Evolutionary conservation across 2,329 filamentous ascomycete genomes (phyloP).

Genomic region (Pseudogymnoascus sp.): DNA sequence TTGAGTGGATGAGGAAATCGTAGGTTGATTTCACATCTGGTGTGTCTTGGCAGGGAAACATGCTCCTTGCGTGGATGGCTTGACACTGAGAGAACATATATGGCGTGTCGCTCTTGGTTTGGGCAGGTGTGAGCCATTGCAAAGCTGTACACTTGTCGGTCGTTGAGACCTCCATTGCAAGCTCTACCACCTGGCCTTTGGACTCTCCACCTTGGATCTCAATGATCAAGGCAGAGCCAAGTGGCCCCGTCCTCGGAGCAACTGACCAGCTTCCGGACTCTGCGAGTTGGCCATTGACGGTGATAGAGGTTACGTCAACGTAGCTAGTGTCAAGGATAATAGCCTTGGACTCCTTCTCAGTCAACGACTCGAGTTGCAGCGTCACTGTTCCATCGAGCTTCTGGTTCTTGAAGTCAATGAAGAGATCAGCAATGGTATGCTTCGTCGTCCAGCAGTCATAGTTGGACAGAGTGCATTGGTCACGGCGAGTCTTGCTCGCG

Average conservation of each 20-base stretch:
- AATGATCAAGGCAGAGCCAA: constrained; percentile 65
- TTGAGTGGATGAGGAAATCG: constrained; percentile 79
- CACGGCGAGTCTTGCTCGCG: constrained; percentile 39
- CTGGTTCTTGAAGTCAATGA: constrained; percentile 77
- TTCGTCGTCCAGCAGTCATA: constrained; percentile 81
- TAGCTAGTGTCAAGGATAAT: constrained; percentile 86
- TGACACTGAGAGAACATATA: constrained; percentile 99
- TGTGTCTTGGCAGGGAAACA: constrained; percentile 96
- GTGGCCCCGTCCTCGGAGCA: constrained; percentile 62
- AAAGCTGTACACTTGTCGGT: constrained; percentile 85
- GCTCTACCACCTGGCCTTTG: constrained; percentile 46
- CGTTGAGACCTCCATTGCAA: constrained; percentile 68
- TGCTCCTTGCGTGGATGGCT: constrained; percentile 86
- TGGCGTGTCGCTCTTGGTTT: constrained; percentile 92
- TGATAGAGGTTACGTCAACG: constrained; percentile 66
- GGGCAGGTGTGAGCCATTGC: constrained; percentile 89
- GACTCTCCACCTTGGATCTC: constrained; percentile 48
- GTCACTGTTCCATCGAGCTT: constrained; percentile 69
- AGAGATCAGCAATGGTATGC: constrained; percentile 75
- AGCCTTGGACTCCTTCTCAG: constrained; percentile 64
- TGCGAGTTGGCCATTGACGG: constrained; percentile 50
- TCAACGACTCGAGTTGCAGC: constrained; percentile 70
- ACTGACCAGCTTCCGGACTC: background rate
- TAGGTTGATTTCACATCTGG: constrained; percentile 96
- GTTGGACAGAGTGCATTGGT: constrained; percentile 88